Evolutionary conservation across 345 rosid genomes (phyloP), one percentile per base, ranked within the genome.

Genomic region (Triadica sebifera): DNA sequence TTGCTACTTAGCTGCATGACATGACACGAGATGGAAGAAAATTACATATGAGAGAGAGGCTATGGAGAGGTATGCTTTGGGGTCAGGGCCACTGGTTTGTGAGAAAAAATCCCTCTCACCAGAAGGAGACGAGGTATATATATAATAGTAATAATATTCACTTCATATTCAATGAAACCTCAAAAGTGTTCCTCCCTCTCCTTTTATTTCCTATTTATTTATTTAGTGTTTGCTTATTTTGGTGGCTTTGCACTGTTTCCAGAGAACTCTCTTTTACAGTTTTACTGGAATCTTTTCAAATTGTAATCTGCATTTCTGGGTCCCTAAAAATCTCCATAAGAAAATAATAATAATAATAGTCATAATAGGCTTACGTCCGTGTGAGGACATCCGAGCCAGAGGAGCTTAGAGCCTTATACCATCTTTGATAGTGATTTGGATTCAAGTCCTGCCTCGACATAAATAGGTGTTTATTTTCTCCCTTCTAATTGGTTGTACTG

Each of bases 1-100:
- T 73, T 64, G 24, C 52, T 47, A 17, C 10, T 56, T 82, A 81
- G 78, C 68, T 79, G 88, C 90, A 87, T 85, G 95, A 90, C 73
- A 86, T 81, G 89, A 84, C 87, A 74, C 75, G 77, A 75, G 82
- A 79, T 78, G 49, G 46, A 20, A 57, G n/a, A 57, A 43, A 43
- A 55, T 15, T 38, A 43, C 45, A 58, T 24, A 15, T 66, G 63
- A 67, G 45, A 37, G 20, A 64, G 8, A 58, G 6, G 24, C 55
- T n/a, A 38, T 17, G 16, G 39, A 57, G 43, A 66, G 37, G 53
- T 19, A 58, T 3, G 5, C 19, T 63, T 52, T 65, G 83, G 63
- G 82, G 73, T 45, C 73, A 84, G 85, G 71, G 63, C 71, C 75
- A 72, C 65, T 75, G 65, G 80, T 70, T 56, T 73, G 69, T 69